Percentiles rank a stretch among this genome's conserved stretches.
These are phyloP conservation scores for Mycena haematopus DNA, from an alignment of 768 basidiomycete species.

Conservation along the genomic window DNA sequence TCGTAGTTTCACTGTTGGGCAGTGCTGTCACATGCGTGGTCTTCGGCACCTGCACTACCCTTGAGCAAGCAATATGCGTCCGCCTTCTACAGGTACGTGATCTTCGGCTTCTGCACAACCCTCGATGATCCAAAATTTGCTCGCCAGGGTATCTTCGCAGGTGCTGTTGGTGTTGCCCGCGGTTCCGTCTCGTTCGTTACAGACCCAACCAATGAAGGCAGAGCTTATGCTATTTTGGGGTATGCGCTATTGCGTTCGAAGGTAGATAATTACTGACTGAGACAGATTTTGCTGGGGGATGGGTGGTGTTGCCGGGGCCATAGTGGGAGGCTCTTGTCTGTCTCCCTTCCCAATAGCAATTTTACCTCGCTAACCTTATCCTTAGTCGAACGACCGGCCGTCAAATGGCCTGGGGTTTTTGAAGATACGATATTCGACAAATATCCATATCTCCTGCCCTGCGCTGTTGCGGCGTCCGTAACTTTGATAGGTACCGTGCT, in stretches of 20 bases:
- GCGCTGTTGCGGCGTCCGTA: constrained; percentile 75
- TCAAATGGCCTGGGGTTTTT: constrained; percentile 86
- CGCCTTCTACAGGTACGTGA: constrained; percentile 68
- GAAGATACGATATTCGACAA: constrained; percentile 67
- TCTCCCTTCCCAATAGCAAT: neutral
- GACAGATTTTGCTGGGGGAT: constrained; percentile 93
- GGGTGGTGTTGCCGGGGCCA: constrained; percentile 90
- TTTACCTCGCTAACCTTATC: constrained; percentile 20
- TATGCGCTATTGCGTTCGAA: constrained; percentile 35
- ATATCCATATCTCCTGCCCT: constrained; percentile 93
- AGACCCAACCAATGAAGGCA: constrained; percentile 89
- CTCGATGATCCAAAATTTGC: no score
- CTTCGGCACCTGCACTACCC: constrained; percentile 78
- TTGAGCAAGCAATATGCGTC: constrained; percentile 83
- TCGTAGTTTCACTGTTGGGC: constrained; percentile 85
- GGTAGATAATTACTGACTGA: constrained; percentile 13
- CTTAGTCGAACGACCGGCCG: constrained; percentile 81
- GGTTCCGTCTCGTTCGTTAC: constrained; percentile 88
- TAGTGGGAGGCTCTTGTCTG: constrained; percentile 73
- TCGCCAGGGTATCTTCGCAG: constrained; percentile 77
- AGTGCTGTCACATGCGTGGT: constrained; percentile 78
- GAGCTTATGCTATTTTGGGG: constrained; percentile 95
- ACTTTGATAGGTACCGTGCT: constrained; percentile 65
- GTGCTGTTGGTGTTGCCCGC: constrained; percentile 93
- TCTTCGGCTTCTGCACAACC: no score